Conservation (phyloP, 805 yeast genomes). For the Metschnikowia baotianmanensis region DNA sequence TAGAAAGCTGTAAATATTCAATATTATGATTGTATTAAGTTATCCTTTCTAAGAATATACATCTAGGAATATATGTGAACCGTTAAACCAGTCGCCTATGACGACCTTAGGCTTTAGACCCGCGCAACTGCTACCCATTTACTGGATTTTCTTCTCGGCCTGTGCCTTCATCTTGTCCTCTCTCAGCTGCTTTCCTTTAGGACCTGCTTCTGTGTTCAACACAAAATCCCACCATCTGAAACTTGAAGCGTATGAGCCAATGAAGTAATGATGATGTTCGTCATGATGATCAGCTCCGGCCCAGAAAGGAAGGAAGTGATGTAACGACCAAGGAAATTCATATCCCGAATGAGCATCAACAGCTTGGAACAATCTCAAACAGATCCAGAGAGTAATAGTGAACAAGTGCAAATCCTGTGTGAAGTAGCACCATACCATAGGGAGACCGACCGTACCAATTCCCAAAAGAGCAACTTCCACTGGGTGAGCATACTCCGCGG, state of each 20-base stretch:
- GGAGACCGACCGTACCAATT: constrained; percentile 94
- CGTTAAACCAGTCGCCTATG: too few species aligned
- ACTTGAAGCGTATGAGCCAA: constrained; percentile 91
- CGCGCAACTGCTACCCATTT: neutral
- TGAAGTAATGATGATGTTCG: constrained; percentile 93
- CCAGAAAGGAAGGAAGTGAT: constrained; percentile 92
- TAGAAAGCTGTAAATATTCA: too few species aligned
- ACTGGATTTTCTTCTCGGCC: constrained; percentile 43
- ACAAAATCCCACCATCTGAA: constrained; percentile 95
- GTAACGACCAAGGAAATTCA: constrained; percentile 96
- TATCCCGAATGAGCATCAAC: constrained; percentile 98
- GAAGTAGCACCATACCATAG: constrained; percentile 68
- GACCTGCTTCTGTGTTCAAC: constrained; percentile 88
- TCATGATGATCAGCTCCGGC: constrained; percentile 99
- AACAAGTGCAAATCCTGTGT: constrained; percentile 74
- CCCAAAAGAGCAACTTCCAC: constrained; percentile 88
- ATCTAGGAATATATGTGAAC: too few species aligned
- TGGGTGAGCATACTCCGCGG: constrained; percentile 98
- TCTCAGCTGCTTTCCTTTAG: constrained; percentile 71
- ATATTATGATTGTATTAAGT: too few species aligned
- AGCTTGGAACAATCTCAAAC: constrained; percentile 88
- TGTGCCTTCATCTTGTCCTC: constrained; percentile 58
- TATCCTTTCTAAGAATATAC: too few species aligned
- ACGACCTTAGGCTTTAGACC: too few species aligned
- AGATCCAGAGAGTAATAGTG: constrained; percentile 88